phyloP scores from a whole-genome alignment of 75 land plant species.

The Ceratopteris richardii region DNA sequence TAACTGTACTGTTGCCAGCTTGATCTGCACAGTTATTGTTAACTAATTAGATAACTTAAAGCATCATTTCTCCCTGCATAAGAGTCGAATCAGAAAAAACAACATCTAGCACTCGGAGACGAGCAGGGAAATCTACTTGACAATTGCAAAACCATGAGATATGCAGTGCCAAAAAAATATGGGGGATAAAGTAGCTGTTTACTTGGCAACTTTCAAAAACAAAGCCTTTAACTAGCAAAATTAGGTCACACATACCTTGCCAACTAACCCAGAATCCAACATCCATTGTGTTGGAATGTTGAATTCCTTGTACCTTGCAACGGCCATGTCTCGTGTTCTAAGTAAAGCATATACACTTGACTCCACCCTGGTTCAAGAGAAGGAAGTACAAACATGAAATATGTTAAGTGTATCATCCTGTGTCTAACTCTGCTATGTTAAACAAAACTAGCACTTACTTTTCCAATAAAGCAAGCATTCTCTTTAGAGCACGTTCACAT shows the following conservation, averaged over 20 bases:
- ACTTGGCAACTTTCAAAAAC: too few species aligned
- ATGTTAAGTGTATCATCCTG: not conserved
- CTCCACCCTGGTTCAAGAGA: constrained; percentile 69
- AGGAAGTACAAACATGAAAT: not conserved
- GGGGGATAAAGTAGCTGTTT: too few species aligned
- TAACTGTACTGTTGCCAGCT: constrained; percentile 79
- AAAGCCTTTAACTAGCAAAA: too few species aligned
- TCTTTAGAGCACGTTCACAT: constrained; percentile 67
- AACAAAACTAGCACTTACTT: constrained; percentile 72
- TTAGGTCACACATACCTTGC: constrained; percentile 55
- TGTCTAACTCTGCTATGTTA: too few species aligned
- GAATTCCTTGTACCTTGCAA: constrained; percentile 86
- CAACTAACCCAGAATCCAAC: constrained; percentile 77
- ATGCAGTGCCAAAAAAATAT: too few species aligned
- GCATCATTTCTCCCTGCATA: too few species aligned
- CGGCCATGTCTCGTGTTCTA: constrained; percentile 93
- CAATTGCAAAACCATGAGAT: too few species aligned
- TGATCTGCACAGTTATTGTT: constrained; percentile 51
- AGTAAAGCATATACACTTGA: constrained; percentile 86
- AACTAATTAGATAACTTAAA: too few species aligned
- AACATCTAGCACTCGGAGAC: too few species aligned
- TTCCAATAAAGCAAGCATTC: constrained; percentile 77
- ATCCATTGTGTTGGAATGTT: constrained; percentile 88
- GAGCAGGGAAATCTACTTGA: too few species aligned
- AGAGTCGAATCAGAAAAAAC: too few species aligned